A percentile compares a stretch with the other conserved stretches of the same genome.
phyloP scores from a whole-genome alignment of 176 grass and related monocot species.

The Cenchrus americanus region DNA sequence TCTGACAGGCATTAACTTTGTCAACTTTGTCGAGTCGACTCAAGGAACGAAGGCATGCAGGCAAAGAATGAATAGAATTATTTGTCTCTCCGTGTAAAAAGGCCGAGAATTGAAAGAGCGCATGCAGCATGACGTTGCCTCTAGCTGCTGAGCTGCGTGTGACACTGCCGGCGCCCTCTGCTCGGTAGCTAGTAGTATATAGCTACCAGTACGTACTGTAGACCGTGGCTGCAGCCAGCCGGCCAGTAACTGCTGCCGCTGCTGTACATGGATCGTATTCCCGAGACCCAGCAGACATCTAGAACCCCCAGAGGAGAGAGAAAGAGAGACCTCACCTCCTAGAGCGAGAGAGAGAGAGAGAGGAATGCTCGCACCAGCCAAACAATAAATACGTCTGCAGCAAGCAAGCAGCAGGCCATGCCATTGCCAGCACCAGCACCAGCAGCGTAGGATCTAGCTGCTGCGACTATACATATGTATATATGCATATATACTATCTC shows the following conservation, averaged over 20 bases:
- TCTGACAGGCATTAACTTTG: constrained; percentile 49
- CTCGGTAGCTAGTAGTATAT: neutral
- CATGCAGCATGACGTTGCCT: constrained; percentile 31
- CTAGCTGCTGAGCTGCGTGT: neutral
- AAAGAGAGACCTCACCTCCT: neutral
- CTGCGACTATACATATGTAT: neutral
- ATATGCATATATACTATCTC: neutral
- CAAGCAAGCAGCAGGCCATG: neutral
- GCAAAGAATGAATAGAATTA: constrained; percentile 31
- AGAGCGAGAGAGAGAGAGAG: neutral
- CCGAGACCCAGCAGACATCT: constrained; percentile 49
- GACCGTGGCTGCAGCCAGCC: neutral
- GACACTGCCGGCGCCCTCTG: neutral
- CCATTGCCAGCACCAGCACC: neutral
- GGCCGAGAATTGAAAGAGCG: neutral
- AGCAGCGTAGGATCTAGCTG: neutral
- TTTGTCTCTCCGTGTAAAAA: constrained; percentile 21
- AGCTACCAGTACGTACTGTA: neutral
- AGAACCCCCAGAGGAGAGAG: constrained; percentile 3
- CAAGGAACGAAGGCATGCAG: constrained; percentile 4
- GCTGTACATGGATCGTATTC: constrained; percentile 48
- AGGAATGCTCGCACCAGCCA: neutral
- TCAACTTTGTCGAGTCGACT: constrained; percentile 58
- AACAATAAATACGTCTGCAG: constrained; percentile 42
- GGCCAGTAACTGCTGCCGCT: neutral